phyloP scores from a whole-genome alignment of 83 land plant species.

The Thuja plicata region DNA sequence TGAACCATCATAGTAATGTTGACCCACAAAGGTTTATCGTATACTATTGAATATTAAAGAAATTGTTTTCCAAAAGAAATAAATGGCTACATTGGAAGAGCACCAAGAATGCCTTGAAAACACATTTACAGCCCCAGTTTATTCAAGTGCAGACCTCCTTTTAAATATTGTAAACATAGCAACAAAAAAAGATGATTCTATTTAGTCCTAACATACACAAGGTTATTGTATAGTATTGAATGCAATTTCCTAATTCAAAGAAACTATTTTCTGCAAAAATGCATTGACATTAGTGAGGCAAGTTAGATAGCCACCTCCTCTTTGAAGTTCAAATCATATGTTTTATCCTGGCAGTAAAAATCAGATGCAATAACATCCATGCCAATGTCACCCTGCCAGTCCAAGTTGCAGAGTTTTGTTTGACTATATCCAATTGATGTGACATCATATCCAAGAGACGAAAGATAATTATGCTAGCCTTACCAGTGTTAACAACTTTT shows the following conservation, averaged over 20 bases:
- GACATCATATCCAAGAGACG: background rate
- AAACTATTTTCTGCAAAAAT: background rate
- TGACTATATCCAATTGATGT: background rate
- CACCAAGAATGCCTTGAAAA: too few relatives aligned
- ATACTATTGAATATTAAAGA: too few relatives aligned
- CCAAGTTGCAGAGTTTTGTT: background rate
- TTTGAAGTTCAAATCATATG: constrained; percentile 96
- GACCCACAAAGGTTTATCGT: too few relatives aligned
- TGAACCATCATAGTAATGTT: background rate
- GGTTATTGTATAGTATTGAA: background rate
- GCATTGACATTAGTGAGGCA: background rate
- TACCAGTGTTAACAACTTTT: constrained; percentile 53
- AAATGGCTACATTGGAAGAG: too few relatives aligned
- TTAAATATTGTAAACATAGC: too few relatives aligned
- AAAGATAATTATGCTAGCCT: constrained; percentile 38
- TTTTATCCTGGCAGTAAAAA: constrained; percentile 75
- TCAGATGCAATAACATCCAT: constrained; percentile 99
- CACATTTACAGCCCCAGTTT: too few relatives aligned
- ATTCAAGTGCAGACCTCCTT: too few relatives aligned
- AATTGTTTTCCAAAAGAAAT: too few relatives aligned
- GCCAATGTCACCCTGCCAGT: constrained; percentile 90
- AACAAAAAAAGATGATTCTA: too few relatives aligned
- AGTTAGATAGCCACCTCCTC: constrained; percentile 62
- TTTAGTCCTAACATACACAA: background rate
- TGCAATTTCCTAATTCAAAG: background rate